Evolutionary conservation across 1,139 yeast species (phyloP), one percentile per base, ranked within the genome.

Genomic region (Suhomyces choctaworum): DNA sequence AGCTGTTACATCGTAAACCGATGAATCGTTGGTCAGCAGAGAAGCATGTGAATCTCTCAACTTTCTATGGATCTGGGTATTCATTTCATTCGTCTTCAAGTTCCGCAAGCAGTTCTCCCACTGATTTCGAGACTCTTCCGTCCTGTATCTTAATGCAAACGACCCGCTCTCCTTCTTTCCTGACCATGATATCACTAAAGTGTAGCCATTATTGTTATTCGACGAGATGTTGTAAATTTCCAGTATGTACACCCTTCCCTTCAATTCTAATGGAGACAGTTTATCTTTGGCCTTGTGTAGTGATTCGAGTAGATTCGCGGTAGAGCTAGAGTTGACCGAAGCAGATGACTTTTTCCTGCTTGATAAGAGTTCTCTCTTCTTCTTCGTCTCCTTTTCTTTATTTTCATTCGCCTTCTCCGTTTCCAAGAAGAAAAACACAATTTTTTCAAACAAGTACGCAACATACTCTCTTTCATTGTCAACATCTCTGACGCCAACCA

Each of bases 391-490:
- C 37, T 58, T 60, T 16, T 53, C 58, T 31, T 51, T 49, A 22
- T 34, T 28, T 42, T 54, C 48, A 7, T 26, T 29, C 5, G 37
- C 30, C 42, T 60, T 51, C 16, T 53, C 59, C 16, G 61, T 60
- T 51, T 76, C 80, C 32, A 76, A 76, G 58, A 89, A 88, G 56
- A 94, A 82, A 44, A 90, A 79, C 12, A 92, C 81, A 38, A 90
- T 88, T 49, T 78, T 80, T 56, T 92, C 97, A 59, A 92, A 92
- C 24, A 92, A 66, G 54, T 88, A 94, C 12, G 95, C 89, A 51
- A 85, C 83, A 57, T 88, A 92, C 52, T 90, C 97, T 41, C 87
- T 79, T 57, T 92, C 98, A 34, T 76, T 73, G 28, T 88, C 94
- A 29, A 76, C 76, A 56, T 84, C 88, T 43, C 72, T 74, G 10